A percentile compares a stretch with the other conserved stretches of the same genome.
Evolutionary conservation across 805 yeast species (phyloP).

Genomic region (Nematodospora valgi): DNA sequence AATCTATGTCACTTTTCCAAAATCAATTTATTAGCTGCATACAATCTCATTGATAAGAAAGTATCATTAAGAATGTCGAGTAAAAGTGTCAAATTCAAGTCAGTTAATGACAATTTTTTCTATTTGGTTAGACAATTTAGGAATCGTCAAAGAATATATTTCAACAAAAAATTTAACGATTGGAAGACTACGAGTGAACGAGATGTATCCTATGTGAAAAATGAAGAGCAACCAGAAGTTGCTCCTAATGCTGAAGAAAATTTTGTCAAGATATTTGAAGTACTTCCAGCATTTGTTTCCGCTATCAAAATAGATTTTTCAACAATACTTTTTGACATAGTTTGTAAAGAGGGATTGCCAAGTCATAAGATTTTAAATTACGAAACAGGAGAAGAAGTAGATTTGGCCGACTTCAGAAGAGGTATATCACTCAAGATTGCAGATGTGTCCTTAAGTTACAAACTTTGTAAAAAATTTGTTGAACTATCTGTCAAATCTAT

Average conservation of each 20-base stretch:
- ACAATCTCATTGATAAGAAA: constrained; percentile 20
- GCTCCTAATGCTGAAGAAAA: background rate
- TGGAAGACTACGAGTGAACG: constrained; percentile 3
- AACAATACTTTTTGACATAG: constrained; percentile 28
- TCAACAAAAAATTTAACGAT: constrained; percentile 22
- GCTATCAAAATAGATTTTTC: constrained; percentile 24
- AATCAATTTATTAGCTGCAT: constrained; percentile 22
- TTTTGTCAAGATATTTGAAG: constrained; percentile 25
- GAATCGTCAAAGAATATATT: constrained; percentile 23
- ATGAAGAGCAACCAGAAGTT: background rate
- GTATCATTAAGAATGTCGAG: constrained; percentile 21
- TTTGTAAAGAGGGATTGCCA: constrained; percentile 41
- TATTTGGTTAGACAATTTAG: constrained; percentile 29
- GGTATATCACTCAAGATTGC: constrained; percentile 31
- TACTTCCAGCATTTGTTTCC: constrained; percentile 27
- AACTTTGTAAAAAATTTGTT: constrained; percentile 19
- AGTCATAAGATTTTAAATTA: constrained; percentile 24
- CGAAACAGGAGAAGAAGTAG: constrained; percentile 21
- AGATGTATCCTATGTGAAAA: background rate
- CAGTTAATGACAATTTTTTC: constrained; percentile 37
- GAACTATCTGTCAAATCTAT: constrained; percentile 17
- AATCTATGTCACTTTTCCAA: constrained; percentile 27
- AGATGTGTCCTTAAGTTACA: constrained; percentile 21
- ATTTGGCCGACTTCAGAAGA: constrained; percentile 34
- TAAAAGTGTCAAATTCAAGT: constrained; percentile 26